Evolutionary conservation across 2,329 filamentous ascomycete species (phyloP), one percentile per base, ranked within the genome.

Genomic region (Aschersonia sp.): DNA sequence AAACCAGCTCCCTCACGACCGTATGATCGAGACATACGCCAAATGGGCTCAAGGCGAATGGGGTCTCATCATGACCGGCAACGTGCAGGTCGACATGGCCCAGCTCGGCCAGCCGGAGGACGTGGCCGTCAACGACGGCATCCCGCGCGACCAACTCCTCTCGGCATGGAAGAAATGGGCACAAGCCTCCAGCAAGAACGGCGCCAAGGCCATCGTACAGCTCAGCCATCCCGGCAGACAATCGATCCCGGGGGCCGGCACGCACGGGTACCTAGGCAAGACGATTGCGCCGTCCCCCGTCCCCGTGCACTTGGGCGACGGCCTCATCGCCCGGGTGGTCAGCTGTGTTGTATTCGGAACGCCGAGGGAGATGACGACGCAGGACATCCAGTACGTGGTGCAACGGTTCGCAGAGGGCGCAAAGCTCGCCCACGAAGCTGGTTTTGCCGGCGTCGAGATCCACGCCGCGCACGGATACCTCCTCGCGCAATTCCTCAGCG

Each of bases 391-490:
- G 20, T 61, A 66, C 0, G 71, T 77, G 0, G 66, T 79, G 6
- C 55, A 58, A 5, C 67, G 71, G 43, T 83, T 82, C 51, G 72
- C 72, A 1, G 60, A 67, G 30, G 70, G 68, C 1, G 78, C 80
- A 1, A 64, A 67, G 5, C 55, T 80, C 3, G 59, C 64, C 0
- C 60, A 65, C 2, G 63, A 68, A 1, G 64, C 76, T 0, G 74
- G 70, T 1, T 67, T 74, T 35, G 65, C 65, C 2, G 70, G 69
- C 1, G 55, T 70, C 1, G 58, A 74, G 53, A 60, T 74, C 9
- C 71, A 74, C 40, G 70, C 58, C 3, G 71, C 71, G 0, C 77
- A 82, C 51, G 77, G 78, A 1, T 80, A 78, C 54, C 64, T 82
- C 2, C 59, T 81, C 0, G 65, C 71, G 5, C 73, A 78, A 51